Conservation (phyloP, 2,329 filamentous ascomycete species). For the Ceratocystis variospora region DNA sequence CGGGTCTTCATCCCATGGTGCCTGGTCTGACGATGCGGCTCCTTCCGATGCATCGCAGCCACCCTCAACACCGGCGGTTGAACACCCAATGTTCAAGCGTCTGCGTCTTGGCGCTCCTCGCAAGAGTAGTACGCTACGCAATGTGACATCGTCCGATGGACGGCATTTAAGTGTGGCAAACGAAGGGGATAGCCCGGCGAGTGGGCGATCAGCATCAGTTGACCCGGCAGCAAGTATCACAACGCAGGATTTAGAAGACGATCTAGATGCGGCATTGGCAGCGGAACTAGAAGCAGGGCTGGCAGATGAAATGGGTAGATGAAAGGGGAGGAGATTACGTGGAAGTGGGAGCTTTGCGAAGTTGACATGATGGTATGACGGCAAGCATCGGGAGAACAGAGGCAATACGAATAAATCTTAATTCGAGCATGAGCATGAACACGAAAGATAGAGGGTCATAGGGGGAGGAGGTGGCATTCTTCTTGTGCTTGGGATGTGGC, state of each 20-base stretch:
- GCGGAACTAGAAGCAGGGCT: constrained; percentile 39
- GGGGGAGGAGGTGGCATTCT: neutral
- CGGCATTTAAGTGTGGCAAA: constrained; percentile 29
- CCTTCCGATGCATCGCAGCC: constrained; percentile 27
- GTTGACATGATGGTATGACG: neutral
- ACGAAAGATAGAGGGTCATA: no score
- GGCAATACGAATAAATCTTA: neutral
- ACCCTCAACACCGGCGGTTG: constrained; percentile 19
- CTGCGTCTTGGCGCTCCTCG: constrained; percentile 24
- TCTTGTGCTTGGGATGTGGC: neutral
- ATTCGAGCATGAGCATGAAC: neutral
- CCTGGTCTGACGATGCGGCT: constrained; percentile 20
- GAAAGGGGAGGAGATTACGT: neutral
- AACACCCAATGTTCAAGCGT: constrained; percentile 18
- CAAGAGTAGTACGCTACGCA: constrained; percentile 30
- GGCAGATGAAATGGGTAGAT: constrained; percentile 7
- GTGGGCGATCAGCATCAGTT: constrained; percentile 31
- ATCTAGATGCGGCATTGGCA: constrained; percentile 49
- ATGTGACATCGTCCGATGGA: constrained; percentile 29
- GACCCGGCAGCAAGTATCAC: constrained; percentile 26
- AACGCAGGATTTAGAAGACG: constrained; percentile 30
- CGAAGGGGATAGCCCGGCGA: constrained; percentile 30
- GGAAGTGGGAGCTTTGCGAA: neutral
- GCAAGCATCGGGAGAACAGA: neutral
- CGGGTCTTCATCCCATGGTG: constrained; percentile 15